These are phyloP conservation scores for Zoysia japonica DNA, from an alignment of 176 grass and related monocot species.

Conservation along the genomic window DNA sequence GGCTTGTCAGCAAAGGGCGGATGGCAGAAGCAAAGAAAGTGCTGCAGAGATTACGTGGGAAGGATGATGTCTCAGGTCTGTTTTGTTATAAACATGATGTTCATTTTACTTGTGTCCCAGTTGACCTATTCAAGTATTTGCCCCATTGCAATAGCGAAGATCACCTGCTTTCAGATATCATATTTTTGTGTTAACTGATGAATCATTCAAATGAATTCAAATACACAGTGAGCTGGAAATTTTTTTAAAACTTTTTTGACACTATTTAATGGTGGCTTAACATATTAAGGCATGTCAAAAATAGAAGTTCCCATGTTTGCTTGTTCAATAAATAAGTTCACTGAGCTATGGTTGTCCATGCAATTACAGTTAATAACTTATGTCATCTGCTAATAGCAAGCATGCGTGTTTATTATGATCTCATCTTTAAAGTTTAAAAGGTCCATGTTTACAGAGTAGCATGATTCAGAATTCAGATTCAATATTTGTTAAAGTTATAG, in stretches of 20 bases:
- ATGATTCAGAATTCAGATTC: background rate
- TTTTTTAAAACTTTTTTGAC: background rate
- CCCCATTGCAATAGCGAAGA: background rate
- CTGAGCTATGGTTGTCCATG: constrained; percentile 5
- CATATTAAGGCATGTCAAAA: background rate
- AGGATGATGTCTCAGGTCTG: constrained; percentile 89
- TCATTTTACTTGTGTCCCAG: constrained; percentile 12
- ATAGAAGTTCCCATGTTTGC: background rate
- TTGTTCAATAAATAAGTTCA: background rate
- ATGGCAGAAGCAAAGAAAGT: constrained; percentile 86
- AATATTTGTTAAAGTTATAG: constrained; percentile 3
- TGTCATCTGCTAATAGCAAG: background rate
- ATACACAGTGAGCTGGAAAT: background rate
- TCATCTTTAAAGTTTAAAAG: background rate
- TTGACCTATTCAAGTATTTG: background rate
- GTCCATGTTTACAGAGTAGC: background rate
- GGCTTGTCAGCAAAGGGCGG: constrained; percentile 88
- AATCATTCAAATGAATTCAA: background rate
- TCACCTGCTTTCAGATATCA: background rate
- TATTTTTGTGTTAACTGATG: background rate
- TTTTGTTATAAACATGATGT: constrained; percentile 24
- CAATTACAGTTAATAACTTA: background rate
- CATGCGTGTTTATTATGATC: background rate
- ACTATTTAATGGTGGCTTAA: too few species aligned
- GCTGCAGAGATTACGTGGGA: constrained; percentile 69